A percentile compares a stretch with the other conserved stretches of the same genome.
Evolutionary conservation across 139 green algal species (phyloP).

Genomic region (Chlorella sp.): DNA sequence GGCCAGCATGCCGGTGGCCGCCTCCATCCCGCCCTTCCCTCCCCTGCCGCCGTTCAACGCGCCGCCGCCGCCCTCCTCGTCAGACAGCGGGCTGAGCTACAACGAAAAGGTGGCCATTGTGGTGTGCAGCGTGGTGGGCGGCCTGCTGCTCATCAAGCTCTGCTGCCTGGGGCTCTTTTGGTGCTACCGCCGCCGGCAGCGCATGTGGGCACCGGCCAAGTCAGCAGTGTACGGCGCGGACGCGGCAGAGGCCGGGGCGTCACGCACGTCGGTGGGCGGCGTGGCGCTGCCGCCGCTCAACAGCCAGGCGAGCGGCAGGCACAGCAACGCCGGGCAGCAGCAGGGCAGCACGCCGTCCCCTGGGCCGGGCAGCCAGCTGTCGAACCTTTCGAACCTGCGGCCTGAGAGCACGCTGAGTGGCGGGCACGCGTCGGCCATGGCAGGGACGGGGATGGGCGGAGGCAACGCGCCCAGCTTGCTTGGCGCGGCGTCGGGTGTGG

Average conservation of each 20-base stretch:
- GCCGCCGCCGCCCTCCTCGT: no score
- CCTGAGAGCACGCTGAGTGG: no score
- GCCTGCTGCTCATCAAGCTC: neutral
- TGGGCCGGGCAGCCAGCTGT: neutral
- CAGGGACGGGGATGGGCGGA: no score
- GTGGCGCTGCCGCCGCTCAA: no score
- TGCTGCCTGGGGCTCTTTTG: neutral
- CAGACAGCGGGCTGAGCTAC: constrained; percentile 2
- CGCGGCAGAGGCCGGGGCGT: no score
- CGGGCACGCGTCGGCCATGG: no score
- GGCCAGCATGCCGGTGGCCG: neutral
- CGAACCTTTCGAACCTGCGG: no score
- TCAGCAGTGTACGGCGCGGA: neutral
- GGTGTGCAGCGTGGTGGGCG: constrained; percentile 12
- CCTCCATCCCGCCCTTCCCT: neutral
- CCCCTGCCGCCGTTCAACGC: neutral
- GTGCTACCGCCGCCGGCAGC: constrained; percentile 8
- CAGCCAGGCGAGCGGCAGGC: no score
- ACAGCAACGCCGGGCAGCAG: neutral
- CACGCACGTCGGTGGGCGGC: no score
- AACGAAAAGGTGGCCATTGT: constrained; percentile 16
- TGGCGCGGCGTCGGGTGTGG: neutral
- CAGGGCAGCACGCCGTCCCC: neutral
- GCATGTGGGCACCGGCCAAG: constrained; percentile 13
- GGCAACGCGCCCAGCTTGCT: no score